These are phyloP conservation scores for Stemphylium beticola DNA, from an alignment of 2,329 filamentous ascomycete genomes.

Conservation along the genomic window DNA sequence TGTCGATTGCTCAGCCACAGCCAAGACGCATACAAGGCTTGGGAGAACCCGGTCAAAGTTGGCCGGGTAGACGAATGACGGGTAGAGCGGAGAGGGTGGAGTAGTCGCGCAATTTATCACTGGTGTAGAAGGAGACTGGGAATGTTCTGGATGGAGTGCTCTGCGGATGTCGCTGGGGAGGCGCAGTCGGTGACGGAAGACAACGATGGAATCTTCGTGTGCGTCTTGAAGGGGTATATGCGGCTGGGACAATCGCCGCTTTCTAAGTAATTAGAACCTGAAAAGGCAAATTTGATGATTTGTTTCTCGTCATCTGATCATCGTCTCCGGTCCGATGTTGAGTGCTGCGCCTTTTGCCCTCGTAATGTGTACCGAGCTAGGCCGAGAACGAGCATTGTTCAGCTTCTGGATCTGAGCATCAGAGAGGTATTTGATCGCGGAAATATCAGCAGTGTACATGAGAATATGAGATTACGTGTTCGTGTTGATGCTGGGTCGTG, in stretches of 20 bases:
- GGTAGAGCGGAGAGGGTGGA: conserved; percentile 8
- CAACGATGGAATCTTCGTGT: background rate
- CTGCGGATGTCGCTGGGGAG: conserved; percentile 7
- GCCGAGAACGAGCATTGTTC: background rate
- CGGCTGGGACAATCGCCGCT: background rate
- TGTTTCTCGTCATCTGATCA: background rate
- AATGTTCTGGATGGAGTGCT: background rate
- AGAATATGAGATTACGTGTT: too few relatives aligned
- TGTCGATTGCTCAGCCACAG: conserved; percentile 21
- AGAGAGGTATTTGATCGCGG: too few relatives aligned
- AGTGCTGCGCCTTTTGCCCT: conserved; percentile 1
- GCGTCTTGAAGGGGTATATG: background rate
- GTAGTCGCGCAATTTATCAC: background rate
- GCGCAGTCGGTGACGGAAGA: conserved; percentile 1
- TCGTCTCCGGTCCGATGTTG: background rate
- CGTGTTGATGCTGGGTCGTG: too few relatives aligned
- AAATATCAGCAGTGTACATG: too few relatives aligned
- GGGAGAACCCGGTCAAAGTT: background rate
- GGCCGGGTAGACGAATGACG: background rate
- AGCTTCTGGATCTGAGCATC: background rate
- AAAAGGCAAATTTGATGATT: background rate
- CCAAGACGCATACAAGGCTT: conserved; percentile 9
- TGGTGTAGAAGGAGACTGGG: background rate
- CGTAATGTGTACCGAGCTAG: background rate
- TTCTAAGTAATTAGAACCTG: background rate